Conservation (phyloP, 177 flowering plant species). For the Vitis hybrid region DNA sequence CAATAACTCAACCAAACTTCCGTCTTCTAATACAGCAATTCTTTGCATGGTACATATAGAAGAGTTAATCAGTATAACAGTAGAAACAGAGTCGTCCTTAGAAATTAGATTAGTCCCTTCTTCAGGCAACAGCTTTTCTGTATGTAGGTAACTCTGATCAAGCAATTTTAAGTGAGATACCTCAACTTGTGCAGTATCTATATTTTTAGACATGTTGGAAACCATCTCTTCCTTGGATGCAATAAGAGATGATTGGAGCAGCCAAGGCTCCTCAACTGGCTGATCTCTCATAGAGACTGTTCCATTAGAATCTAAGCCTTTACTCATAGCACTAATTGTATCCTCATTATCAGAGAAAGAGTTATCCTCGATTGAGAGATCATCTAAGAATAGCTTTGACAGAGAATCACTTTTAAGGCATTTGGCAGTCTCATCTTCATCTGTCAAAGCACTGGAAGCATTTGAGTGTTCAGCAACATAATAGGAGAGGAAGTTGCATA, state of each 20-base stretch:
- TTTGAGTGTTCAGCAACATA: constrained; percentile 82
- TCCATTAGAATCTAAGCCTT: constrained; percentile 13
- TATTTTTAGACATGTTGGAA: constrained; percentile 10
- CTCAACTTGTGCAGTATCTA: constrained; percentile 21
- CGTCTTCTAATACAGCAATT: constrained; percentile 89
- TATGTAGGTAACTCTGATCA: constrained; percentile 22
- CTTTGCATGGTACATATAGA: constrained; percentile 96
- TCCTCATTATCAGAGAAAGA: constrained; percentile 17
- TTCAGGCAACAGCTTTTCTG: constrained; percentile 37
- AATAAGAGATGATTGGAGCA: constrained; percentile 20
- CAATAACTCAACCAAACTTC: constrained; percentile 76
- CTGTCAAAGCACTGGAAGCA: constrained; percentile 90
- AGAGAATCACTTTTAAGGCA: constrained; percentile 25
- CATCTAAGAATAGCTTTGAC: constrained; percentile 24
- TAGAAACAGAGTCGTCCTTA: constrained; percentile 46
- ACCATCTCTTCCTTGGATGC: constrained; percentile 16
- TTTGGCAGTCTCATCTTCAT: constrained; percentile 39
- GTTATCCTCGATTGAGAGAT: constrained; percentile 17
- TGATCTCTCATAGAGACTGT: constrained; percentile 41
- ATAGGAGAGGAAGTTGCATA: constrained; percentile 15
- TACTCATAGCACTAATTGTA: constrained; percentile 7
- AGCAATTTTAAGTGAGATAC: constrained; percentile 12
- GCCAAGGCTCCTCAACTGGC: constrained; percentile 74
- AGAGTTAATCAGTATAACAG: constrained; percentile 81
- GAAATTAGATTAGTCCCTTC: constrained; percentile 29